Evolutionary conservation across 768 basidiomycete genomes (phyloP).

Genomic region (Tricholoma hemisulphureum): DNA sequence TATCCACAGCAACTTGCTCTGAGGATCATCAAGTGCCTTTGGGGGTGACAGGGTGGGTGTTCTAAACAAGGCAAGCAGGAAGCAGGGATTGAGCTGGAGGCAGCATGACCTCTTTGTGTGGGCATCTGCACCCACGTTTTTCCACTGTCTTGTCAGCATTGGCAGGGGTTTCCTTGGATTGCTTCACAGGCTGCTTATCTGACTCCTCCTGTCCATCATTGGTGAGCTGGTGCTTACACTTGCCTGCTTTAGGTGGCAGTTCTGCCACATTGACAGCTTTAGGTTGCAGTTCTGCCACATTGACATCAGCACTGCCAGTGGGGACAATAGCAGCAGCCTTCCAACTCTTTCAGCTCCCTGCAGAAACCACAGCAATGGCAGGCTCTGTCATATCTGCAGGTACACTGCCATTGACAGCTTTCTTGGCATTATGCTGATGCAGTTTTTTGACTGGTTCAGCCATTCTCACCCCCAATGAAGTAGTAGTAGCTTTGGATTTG

Average conservation of each 20-base stretch:
- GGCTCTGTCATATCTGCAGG: neutral
- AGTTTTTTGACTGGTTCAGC: neutral
- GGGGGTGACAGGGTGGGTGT: conserved; percentile 7
- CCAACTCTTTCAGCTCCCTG: neutral
- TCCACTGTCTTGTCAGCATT: conserved; percentile 4
- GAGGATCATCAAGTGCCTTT: conserved; percentile 5
- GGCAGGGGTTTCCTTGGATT: conserved; percentile 4
- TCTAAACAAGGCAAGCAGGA: conserved; percentile 10
- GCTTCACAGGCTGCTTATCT: neutral
- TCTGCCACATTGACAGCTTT: neutral
- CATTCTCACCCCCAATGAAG: neutral
- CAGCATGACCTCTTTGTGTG: neutral
- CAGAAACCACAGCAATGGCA: neutral
- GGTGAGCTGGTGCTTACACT: neutral
- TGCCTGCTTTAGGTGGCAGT: neutral
- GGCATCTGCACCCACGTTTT: neutral
- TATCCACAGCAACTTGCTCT: conserved; percentile 10
- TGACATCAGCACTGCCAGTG: too few relatives aligned
- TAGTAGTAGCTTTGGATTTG: neutral
- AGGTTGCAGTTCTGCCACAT: too few relatives aligned
- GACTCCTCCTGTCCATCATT: neutral
- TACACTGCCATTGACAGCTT: neutral
- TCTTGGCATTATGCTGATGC: neutral
- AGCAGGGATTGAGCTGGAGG: conserved; percentile 9
- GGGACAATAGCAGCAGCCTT: neutral